phyloP scores from a whole-genome alignment of 768 basidiomycete species.

The Saitozyma sp. region DNA sequence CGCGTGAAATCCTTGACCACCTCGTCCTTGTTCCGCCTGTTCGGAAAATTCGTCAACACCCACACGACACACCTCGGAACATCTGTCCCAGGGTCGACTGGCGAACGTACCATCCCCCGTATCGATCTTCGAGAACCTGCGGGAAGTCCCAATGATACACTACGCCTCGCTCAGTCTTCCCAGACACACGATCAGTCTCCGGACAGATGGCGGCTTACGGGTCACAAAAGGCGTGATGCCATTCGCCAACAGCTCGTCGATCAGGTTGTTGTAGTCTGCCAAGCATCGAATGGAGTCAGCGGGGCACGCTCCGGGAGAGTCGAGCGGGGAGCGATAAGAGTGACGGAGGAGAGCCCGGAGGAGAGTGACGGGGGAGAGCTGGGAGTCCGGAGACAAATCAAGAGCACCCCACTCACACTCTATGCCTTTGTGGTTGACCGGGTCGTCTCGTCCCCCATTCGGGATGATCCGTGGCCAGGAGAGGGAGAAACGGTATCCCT shows the following conservation, averaged over 20 bases:
- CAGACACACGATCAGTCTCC: background rate
- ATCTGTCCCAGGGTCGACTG: no score
- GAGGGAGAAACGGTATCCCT: constrained; percentile 68
- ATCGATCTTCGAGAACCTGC: constrained; percentile 68
- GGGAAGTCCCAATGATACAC: constrained; percentile 66
- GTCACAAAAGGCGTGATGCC: constrained; percentile 57
- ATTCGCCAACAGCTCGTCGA: constrained; percentile 63
- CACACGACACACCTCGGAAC: no score
- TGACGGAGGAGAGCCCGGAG: no score
- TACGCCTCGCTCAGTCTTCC: background rate
- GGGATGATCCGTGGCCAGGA: constrained; percentile 74
- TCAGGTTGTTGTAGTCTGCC: constrained; percentile 66
- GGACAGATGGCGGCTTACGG: constrained; percentile 22
- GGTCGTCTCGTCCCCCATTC: constrained; percentile 65
- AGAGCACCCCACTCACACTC: background rate
- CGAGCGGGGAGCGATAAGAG: no score
- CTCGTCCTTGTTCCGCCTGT: constrained; percentile 62
- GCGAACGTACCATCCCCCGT: constrained; percentile 60
- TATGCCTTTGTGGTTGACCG: constrained; percentile 68
- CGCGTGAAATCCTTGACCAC: constrained; percentile 64
- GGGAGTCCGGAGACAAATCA: background rate
- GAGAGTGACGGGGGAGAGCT: no score
- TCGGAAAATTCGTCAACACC: no score
- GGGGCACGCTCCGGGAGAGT: no score
- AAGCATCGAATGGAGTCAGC: background rate